Percentiles rank a stretch among this genome's conserved stretches.
These are phyloP conservation scores for Raddia distichophylla DNA, from an alignment of 176 grass and related monocot species.

Conservation along the genomic window DNA sequence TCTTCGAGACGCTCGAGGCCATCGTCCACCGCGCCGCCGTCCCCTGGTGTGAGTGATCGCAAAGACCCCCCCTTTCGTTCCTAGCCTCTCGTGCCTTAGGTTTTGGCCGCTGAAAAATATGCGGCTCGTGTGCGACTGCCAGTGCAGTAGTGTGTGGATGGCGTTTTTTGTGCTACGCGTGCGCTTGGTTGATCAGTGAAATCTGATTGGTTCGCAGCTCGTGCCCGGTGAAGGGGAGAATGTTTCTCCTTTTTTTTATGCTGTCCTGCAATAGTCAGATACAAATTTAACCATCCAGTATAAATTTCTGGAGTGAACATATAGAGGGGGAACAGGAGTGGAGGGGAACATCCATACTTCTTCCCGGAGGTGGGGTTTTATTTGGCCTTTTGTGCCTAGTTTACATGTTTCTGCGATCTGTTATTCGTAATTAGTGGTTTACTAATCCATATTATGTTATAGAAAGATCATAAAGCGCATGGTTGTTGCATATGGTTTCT, in stretches of 20 bases:
- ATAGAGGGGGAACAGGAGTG: neutral
- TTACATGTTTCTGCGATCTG: neutral
- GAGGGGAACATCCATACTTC: neutral
- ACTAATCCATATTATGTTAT: neutral
- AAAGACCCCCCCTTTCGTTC: neutral
- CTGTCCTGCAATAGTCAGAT: neutral
- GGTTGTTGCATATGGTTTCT: conserved; percentile 23
- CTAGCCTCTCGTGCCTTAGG: neutral
- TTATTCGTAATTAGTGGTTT: neutral
- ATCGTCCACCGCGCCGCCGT: conserved; percentile 70
- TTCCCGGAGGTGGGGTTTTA: neutral
- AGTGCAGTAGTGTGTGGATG: neutral
- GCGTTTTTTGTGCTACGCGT: neutral
- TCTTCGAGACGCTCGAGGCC: conserved; percentile 77
- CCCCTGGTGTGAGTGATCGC: conserved; percentile 70
- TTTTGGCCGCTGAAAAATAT: conserved; percentile 5
- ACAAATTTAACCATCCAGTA: neutral
- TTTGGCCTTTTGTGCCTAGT: neutral
- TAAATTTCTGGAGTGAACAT: neutral
- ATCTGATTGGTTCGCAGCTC: neutral
- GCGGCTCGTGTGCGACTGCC: neutral
- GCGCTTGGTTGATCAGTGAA: neutral
- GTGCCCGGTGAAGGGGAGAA: neutral
- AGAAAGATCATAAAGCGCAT: neutral
- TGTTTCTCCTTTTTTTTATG: neutral